phyloP scores from a whole-genome alignment of 352 stramenopile species.

The Globisporangium radiosum region DNA sequence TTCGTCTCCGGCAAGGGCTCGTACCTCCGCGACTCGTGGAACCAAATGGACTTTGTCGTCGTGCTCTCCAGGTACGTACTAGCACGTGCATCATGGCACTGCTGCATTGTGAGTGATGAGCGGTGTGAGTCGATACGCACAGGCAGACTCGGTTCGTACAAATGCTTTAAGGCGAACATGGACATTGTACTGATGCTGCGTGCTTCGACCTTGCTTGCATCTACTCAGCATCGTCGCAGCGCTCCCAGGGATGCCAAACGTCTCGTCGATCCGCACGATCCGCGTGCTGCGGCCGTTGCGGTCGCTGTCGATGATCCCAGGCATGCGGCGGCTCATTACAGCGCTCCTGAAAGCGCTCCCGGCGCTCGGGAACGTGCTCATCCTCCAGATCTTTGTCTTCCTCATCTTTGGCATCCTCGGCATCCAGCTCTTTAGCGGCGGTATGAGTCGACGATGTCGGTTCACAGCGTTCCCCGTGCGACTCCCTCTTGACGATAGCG shows the following conservation, averaged over 20 bases:
- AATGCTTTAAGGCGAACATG: too few species aligned
- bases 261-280: constrained; percentile 81
- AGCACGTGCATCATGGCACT: too few species aligned
- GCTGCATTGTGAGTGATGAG: too few species aligned
- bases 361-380: constrained; percentile 83
- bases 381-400: constrained; percentile 89
- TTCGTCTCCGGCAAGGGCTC: constrained; percentile 46
- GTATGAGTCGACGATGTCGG: constrained; percentile 75
- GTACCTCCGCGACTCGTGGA: constrained; percentile 87
- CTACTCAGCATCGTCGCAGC: constrained; percentile 37
- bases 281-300: constrained; percentile 84
- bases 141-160: too few species aligned
- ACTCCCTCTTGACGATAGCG: constrained; percentile 11
- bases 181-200: too few species aligned
- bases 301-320: constrained; percentile 83
- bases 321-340: constrained; percentile 72
- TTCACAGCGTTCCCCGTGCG: constrained; percentile 71
- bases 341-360: constrained; percentile 82
- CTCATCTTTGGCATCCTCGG: constrained; percentile 89
- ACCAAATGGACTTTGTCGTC: constrained; percentile 90
- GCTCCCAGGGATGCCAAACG: constrained; percentile 63
- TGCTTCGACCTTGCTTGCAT: not conserved
- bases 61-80: constrained; percentile 59
- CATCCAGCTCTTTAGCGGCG: constrained; percentile 83
- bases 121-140: too few species aligned